Evolutionary conservation across 1,284 basidiomycete genomes (phyloP).

Genomic region (Austropuccinia psidii): DNA sequence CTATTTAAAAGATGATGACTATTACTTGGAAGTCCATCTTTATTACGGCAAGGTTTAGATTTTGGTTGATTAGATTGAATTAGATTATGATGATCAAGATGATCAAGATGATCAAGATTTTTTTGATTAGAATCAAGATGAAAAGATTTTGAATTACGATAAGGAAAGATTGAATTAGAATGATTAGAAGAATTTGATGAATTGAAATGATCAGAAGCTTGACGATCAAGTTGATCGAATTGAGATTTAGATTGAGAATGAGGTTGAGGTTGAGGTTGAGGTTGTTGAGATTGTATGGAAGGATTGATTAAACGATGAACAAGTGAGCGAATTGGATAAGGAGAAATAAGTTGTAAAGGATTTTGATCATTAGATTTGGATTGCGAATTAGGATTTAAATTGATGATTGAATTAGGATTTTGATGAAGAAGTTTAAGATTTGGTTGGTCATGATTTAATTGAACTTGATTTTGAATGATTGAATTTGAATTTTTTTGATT

Average conservation of each 20-base stretch:
- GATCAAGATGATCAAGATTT: neutral
- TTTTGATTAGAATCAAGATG: neutral
- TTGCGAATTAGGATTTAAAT: neutral
- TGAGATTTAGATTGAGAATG: neutral
- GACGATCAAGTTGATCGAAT: neutral
- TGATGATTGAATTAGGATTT: neutral
- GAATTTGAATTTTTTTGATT: neutral
- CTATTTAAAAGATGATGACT: conserved; percentile 37
- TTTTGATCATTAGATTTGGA: neutral
- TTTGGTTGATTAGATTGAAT: neutral
- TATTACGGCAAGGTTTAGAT: conserved; percentile 8
- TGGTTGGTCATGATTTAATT: neutral
- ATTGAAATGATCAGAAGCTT: conserved; percentile 1
- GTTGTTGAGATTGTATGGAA: neutral
- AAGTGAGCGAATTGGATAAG: conserved; percentile 30
- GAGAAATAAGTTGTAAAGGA: neutral
- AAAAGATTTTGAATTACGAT: neutral
- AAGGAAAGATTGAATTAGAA: neutral
- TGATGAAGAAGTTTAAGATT: neutral
- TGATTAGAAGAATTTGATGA: neutral
- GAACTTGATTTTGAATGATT: neutral
- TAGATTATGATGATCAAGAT: neutral
- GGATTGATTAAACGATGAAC: conserved; percentile 28
- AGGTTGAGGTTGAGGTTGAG: neutral
- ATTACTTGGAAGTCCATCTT: conserved; percentile 35